Conservation (phyloP, 495 filamentous ascomycete genomes). For the Niebla homalea region DNA sequence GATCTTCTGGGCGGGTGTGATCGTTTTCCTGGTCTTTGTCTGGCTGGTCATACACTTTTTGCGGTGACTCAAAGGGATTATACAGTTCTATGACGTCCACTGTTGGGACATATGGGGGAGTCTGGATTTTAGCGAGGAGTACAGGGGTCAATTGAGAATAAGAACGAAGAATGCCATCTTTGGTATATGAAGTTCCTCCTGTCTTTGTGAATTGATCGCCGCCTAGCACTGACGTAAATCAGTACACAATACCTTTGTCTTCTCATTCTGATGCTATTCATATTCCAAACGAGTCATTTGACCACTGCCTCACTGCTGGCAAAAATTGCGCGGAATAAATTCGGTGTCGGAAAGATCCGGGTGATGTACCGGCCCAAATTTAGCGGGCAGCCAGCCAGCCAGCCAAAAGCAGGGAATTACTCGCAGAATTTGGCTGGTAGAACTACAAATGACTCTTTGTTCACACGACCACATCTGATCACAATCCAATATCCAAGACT, state of each 20-base stretch:
- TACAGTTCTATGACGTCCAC: neutral
- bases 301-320: too few relatives aligned
- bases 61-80: slow-evolving; percentile 33
- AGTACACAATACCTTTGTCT: too few relatives aligned
- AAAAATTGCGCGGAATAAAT: too few relatives aligned
- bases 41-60: slow-evolving; percentile 78
- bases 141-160: neutral
- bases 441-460: neutral
- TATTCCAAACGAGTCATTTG: too few relatives aligned
- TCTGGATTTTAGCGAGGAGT: slow-evolving; percentile 5
- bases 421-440: neutral
- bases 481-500: neutral
- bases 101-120: neutral
- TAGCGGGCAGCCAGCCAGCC: neutral
- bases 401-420: slow-evolving; percentile 4
- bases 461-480: neutral
- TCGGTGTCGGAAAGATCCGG: neutral
- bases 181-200: too few relatives aligned
- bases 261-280: too few relatives aligned
- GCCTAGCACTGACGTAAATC: too few relatives aligned
- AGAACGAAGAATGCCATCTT: too few relatives aligned
- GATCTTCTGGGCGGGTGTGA: slow-evolving; percentile 84
- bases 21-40: slow-evolving; percentile 86
- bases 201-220: too few relatives aligned
- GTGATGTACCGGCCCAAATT: neutral